Percentiles rank a stretch among this genome's conserved stretches.
Evolutionary conservation across 179 eudicot species (phyloP).

Genomic region (Spergularia azorica): DNA sequence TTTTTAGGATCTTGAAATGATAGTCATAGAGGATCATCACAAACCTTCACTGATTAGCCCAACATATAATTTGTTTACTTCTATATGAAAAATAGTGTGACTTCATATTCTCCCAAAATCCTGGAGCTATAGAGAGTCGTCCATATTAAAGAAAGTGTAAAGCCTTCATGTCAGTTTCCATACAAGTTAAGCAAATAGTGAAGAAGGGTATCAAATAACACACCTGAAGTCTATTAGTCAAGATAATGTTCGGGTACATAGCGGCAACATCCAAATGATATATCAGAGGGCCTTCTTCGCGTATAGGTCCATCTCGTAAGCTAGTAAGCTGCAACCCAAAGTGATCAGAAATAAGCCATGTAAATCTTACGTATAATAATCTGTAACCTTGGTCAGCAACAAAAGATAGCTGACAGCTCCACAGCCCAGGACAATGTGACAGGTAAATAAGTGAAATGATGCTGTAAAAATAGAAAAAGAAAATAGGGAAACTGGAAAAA

Average conservation of each 20-base stretch:
- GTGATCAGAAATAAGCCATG: slow-evolving; percentile 5
- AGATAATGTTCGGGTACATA: slow-evolving; percentile 95
- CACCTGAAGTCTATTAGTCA: slow-evolving; percentile 99
- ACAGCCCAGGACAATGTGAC: slow-evolving; percentile 6
- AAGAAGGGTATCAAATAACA: slow-evolving; percentile 23
- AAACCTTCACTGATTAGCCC: background rate
- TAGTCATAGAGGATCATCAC: background rate
- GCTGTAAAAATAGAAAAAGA: background rate
- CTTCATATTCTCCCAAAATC: background rate
- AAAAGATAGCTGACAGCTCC: slow-evolving; percentile 4
- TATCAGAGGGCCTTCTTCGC: slow-evolving; percentile 92
- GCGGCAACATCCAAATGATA: slow-evolving; percentile 99
- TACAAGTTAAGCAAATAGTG: slow-evolving; percentile 1
- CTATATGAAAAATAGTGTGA: slow-evolving; percentile 8
- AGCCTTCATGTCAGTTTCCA: background rate
- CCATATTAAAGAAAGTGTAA: background rate
- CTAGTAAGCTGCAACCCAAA: slow-evolving; percentile 60
- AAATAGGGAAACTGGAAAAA: background rate
- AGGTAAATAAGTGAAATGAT: background rate
- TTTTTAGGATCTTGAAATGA: background rate
- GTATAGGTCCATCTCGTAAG: slow-evolving; percentile 76
- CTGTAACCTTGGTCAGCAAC: background rate
- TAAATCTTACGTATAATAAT: slow-evolving; percentile 4
- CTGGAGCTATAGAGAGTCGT: background rate
- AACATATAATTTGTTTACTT: background rate